Evolutionary conservation across 805 yeast genomes (phyloP).

Genomic region (Nakazawaea wyomingensis): DNA sequence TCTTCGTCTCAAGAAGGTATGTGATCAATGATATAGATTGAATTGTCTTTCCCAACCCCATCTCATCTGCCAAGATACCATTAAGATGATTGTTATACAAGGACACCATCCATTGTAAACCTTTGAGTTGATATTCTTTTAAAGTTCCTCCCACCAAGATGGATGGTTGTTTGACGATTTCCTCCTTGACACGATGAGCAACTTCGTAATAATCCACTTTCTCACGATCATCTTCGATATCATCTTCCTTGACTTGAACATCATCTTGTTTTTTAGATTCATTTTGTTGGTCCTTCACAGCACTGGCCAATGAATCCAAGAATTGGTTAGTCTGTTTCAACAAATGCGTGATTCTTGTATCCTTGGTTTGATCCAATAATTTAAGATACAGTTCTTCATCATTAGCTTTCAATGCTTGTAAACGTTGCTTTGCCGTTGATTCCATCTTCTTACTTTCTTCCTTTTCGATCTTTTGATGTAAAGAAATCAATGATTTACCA

Average conservation of each 20-base stretch:
- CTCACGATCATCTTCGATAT: conserved; percentile 52
- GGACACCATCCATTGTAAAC: conserved; percentile 65
- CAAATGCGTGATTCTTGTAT: conserved; percentile 80
- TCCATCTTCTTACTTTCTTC: conserved; percentile 75
- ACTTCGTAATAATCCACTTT: conserved; percentile 77
- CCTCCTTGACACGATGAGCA: conserved; percentile 71
- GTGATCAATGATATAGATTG: conserved; percentile 77
- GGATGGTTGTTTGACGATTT: conserved; percentile 57
- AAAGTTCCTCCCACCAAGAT: conserved; percentile 72
- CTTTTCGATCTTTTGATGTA: conserved; percentile 57
- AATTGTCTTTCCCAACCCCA: conserved; percentile 65
- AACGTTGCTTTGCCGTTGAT: conserved; percentile 80
- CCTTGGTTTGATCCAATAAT: conserved; percentile 79
- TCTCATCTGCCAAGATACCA: conserved; percentile 63
- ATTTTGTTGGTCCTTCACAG: conserved; percentile 71
- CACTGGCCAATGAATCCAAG: conserved; percentile 72
- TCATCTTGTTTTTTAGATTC: conserved; percentile 36
- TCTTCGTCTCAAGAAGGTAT: conserved; percentile 62
- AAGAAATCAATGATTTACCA: conserved; percentile 34
- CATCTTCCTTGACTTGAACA: conserved; percentile 24
- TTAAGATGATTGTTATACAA: conserved; percentile 55
- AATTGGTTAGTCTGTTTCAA: conserved; percentile 75
- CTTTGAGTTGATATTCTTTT: conserved; percentile 70
- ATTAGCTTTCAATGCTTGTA: conserved; percentile 79
- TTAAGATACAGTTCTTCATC: conserved; percentile 87